A percentile compares a stretch with the other conserved stretches of the same genome.
phyloP scores from a whole-genome alignment of 2,329 filamentous ascomycete genomes.

The Berkeleyomyces rouxiae region DNA sequence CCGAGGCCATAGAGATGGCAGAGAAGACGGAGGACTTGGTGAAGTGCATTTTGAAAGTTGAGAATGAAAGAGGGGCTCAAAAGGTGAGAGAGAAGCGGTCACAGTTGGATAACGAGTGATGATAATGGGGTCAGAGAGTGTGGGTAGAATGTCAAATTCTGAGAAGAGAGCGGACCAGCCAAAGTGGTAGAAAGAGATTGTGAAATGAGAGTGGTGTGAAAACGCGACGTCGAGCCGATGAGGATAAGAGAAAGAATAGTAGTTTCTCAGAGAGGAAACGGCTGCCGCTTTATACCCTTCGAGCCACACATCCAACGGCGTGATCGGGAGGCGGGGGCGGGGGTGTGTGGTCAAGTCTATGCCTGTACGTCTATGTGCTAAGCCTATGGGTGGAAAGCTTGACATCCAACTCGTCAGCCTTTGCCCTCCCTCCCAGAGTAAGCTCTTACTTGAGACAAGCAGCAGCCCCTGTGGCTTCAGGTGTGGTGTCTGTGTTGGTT shows the following conservation, averaged over 20 bases:
- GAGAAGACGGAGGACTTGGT: conserved; percentile 16
- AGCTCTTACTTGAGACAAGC: background rate
- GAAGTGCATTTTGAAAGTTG: conserved; percentile 8
- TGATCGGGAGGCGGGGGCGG: background rate
- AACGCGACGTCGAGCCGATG: conserved; percentile 12
- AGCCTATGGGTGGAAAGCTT: background rate
- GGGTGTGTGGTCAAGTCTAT: background rate
- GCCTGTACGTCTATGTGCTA: background rate
- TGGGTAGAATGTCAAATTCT: conserved; percentile 6
- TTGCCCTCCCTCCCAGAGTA: too few relatives aligned
- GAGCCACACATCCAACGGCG: too few relatives aligned
- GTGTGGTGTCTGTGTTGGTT: background rate
- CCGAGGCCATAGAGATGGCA: conserved; percentile 23
- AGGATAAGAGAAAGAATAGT: background rate
- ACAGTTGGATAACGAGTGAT: conserved; percentile 5
- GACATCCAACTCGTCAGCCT: background rate
- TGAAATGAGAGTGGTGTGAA: conserved; percentile 3
- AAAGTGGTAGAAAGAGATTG: background rate
- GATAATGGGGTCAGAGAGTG: background rate
- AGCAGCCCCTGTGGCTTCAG: background rate
- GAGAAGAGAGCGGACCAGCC: conserved; percentile 4
- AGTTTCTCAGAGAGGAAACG: background rate
- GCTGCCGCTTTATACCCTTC: background rate
- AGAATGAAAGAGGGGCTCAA: background rate
- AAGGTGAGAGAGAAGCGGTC: background rate